These are phyloP conservation scores for Dinochytrium kinnereticum DNA, from an alignment of 371 early-diverging fungal genomes.

Conservation along the genomic window DNA sequence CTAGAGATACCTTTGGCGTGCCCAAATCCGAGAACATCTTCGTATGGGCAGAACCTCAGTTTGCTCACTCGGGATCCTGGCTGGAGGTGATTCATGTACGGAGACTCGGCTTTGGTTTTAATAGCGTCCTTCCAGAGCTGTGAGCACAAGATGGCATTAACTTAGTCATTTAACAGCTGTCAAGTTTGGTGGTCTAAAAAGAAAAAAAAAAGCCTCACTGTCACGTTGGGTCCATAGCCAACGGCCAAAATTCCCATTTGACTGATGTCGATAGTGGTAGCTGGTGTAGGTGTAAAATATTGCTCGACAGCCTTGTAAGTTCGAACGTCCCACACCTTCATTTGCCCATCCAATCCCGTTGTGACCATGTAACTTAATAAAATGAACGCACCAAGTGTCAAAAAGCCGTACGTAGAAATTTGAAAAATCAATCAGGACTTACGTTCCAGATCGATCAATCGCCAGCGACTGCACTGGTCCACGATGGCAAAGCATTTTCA, in stretches of 20 bases:
- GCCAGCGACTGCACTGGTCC: slow-evolving; percentile 87
- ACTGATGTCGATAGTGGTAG: slow-evolving; percentile 76
- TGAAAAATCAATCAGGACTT: slow-evolving; percentile 24
- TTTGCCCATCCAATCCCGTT: slow-evolving; percentile 85
- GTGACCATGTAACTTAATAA: slow-evolving; percentile 83
- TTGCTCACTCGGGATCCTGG: slow-evolving; percentile 62
- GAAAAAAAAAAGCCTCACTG: slow-evolving; percentile 44
- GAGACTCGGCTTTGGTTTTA: slow-evolving; percentile 70
- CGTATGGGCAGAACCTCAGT: slow-evolving; percentile 91
- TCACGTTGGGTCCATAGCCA: slow-evolving; percentile 76
- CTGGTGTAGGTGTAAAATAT: slow-evolving; percentile 79
- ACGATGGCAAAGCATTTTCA: slow-evolving; percentile 94
- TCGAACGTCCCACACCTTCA: slow-evolving; percentile 97
- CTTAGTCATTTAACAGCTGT: background rate
- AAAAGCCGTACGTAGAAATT: background rate
- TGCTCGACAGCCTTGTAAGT: slow-evolving; percentile 81
- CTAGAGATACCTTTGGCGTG: slow-evolving; percentile 82
- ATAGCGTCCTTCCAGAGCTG: slow-evolving; percentile 90
- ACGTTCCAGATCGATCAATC: slow-evolving; percentile 81
- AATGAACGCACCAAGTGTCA: background rate
- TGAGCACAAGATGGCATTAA: background rate
- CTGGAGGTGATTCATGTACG: slow-evolving; percentile 89
- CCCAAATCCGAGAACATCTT: slow-evolving; percentile 97
- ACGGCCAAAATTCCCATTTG: slow-evolving; percentile 89
- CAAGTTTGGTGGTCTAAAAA: background rate